These are phyloP conservation scores for Aethionema arabicum DNA, from an alignment of 345 rosid genomes.

Conservation along the genomic window DNA sequence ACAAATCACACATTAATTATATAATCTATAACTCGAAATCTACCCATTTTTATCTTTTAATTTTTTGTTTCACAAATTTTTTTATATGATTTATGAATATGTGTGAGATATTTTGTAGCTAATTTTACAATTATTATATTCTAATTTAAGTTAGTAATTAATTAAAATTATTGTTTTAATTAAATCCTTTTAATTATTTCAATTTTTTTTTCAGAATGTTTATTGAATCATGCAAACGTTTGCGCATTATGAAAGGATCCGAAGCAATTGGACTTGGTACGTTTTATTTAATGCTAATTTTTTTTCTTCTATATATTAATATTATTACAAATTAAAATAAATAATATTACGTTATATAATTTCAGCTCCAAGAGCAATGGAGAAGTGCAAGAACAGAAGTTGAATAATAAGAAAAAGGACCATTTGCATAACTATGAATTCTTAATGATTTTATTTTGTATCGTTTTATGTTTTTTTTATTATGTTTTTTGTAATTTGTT, in stretches of 20 bases:
- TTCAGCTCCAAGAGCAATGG: slow-evolving; percentile 33
- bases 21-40: too few species aligned
- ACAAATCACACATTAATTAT: too few species aligned
- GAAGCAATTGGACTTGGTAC: slow-evolving; percentile 96
- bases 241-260: slow-evolving; percentile 95
- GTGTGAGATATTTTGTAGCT: too few species aligned
- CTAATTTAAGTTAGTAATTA: too few species aligned
- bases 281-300: not conserved
- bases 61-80: too few species aligned
- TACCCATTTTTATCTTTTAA: too few species aligned
- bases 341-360: too few species aligned
- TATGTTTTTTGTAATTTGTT: slow-evolving; percentile 22
- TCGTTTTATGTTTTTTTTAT: slow-evolving; percentile 6
- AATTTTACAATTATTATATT: too few species aligned
- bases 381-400: slow-evolving; percentile 27
- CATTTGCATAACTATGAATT: not conserved
- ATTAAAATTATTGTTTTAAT: slow-evolving; percentile 13
- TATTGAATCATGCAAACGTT: slow-evolving; percentile 92
- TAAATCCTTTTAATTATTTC: slow-evolving; percentile 9
- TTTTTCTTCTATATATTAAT: not conserved
- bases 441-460: slow-evolving; percentile 13
- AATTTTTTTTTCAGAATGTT: slow-evolving; percentile 66
- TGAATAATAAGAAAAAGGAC: slow-evolving; percentile 11
- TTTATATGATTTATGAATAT: too few species aligned
- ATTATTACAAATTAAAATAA: too few species aligned